Evolutionary conservation across 192 early-diverging fungal genomes (phyloP).

Genomic region (Pilobolus umbonatus): DNA sequence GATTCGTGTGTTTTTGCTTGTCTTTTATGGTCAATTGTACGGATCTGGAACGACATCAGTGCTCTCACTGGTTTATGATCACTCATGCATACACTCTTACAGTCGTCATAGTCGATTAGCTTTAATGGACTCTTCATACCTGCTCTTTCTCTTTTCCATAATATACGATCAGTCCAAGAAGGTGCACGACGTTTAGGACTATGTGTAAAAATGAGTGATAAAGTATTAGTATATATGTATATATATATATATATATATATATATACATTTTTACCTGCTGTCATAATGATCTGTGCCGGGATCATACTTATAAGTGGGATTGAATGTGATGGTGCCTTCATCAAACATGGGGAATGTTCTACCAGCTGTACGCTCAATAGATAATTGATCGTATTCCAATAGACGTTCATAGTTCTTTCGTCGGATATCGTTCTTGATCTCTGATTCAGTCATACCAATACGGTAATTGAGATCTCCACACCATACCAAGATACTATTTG

Average conservation of each 20-base stretch:
- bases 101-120: slow-evolving; percentile 48
- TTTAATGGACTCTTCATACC: slow-evolving; percentile 24
- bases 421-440: slow-evolving; percentile 51
- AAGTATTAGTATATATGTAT: not conserved
- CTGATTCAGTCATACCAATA: slow-evolving; percentile 58
- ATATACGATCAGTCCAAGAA: slow-evolving; percentile 91
- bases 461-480: slow-evolving; percentile 97
- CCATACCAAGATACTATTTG: slow-evolving; percentile 73
- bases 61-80: slow-evolving; percentile 94
- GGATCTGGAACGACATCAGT: slow-evolving; percentile 59
- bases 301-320: slow-evolving; percentile 92
- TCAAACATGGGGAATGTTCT: slow-evolving; percentile 83
- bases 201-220: not conserved
- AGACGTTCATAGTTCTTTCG: slow-evolving; percentile 57
- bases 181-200: slow-evolving; percentile 79
- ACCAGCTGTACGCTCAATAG: slow-evolving; percentile 52
- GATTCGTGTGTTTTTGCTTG: slow-evolving; percentile 53
- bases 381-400: slow-evolving; percentile 81
- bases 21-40: slow-evolving; percentile 52
- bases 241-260: not conserved
- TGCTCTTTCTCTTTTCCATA: slow-evolving; percentile 62
- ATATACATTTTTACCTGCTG: slow-evolving; percentile 45
- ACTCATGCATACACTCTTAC: slow-evolving; percentile 62
- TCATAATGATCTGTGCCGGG: slow-evolving; percentile 79
- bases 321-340: slow-evolving; percentile 73